These are phyloP conservation scores for Aspergillus cejpii DNA, from an alignment of 2,329 filamentous ascomycete genomes.

Conservation along the genomic window DNA sequence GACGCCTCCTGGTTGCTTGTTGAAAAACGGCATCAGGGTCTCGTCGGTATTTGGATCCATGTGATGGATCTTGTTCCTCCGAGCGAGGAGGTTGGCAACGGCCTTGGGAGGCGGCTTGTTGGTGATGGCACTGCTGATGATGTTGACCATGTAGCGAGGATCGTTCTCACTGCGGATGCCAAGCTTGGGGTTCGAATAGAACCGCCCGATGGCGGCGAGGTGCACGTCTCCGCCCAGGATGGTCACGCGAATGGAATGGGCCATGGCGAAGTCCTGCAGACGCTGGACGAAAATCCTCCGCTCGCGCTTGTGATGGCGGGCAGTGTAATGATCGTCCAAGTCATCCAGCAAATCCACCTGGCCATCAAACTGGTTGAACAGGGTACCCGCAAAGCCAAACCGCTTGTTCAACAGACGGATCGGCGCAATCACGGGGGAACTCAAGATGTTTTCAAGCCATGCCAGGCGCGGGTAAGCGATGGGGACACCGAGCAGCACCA, in stretches of 20 bases:
- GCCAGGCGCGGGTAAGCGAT: slow-evolving; percentile 69
- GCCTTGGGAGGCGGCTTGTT: slow-evolving; percentile 61
- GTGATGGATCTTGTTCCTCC: slow-evolving; percentile 60
- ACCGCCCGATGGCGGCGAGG: slow-evolving; percentile 56
- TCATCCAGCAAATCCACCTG: slow-evolving; percentile 59
- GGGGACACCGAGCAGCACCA: slow-evolving; percentile 62
- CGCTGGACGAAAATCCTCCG: slow-evolving; percentile 64
- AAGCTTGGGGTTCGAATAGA: slow-evolving; percentile 56
- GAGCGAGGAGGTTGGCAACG: slow-evolving; percentile 58
- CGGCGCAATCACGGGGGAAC: slow-evolving; percentile 77
- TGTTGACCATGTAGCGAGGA: slow-evolving; percentile 58
- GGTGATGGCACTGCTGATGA: slow-evolving; percentile 59
- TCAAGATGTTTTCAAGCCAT: slow-evolving; percentile 92
- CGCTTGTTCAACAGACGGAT: slow-evolving; percentile 85
- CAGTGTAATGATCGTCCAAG: slow-evolving; percentile 72
- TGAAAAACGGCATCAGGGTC: slow-evolving; percentile 57
- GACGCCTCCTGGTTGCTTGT: slow-evolving; percentile 52
- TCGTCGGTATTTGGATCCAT: slow-evolving; percentile 58
- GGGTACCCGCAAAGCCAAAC: slow-evolving; percentile 73
- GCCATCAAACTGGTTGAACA: slow-evolving; percentile 94
- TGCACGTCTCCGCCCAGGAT: slow-evolving; percentile 61
- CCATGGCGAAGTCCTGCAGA: slow-evolving; percentile 53
- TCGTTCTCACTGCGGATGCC: slow-evolving; percentile 53
- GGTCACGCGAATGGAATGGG: slow-evolving; percentile 52
- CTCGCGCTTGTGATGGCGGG: slow-evolving; percentile 83